Conservation (phyloP, 148 eudicot species). For the Camellia sinensis region DNA sequence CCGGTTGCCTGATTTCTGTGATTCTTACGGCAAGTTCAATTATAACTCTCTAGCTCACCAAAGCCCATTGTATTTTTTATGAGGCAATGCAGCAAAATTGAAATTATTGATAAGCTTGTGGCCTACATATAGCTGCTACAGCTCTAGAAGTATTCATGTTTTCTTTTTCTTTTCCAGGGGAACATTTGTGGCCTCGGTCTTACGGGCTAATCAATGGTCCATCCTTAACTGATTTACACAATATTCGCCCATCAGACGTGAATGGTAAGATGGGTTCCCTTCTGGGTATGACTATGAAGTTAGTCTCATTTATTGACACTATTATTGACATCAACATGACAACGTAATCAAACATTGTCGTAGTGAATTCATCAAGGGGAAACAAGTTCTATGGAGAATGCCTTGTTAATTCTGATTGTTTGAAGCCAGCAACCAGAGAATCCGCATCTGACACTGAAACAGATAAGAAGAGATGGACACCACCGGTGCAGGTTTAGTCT, state of each 20-base stretch:
- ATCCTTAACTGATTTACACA: slow-evolving; percentile 53
- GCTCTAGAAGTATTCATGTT: background rate
- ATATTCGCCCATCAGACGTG: slow-evolving; percentile 59
- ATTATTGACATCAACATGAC: background rate
- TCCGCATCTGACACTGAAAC: slow-evolving; percentile 58
- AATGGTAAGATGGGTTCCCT: slow-evolving; percentile 33
- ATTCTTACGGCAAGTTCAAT: background rate
- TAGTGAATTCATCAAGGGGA: slow-evolving; percentile 61
- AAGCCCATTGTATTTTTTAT: background rate
- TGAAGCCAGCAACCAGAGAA: slow-evolving; percentile 54
- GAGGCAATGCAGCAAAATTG: background rate
- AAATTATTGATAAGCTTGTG: background rate
- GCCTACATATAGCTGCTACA: background rate
- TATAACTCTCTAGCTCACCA: background rate
- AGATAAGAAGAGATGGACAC: slow-evolving; percentile 49
- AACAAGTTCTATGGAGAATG: slow-evolving; percentile 62
- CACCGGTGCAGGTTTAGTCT: slow-evolving; percentile 38
- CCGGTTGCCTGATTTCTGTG: background rate
- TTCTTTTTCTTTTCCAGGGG: slow-evolving; percentile 31
- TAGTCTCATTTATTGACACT: background rate
- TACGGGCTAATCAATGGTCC: slow-evolving; percentile 42
- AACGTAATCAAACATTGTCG: slow-evolving; percentile 4
- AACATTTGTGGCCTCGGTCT: slow-evolving; percentile 63
- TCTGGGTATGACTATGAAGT: background rate
- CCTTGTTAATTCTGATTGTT: slow-evolving; percentile 28